A percentile compares a stretch with the other conserved stretches of the same genome.
Evolutionary conservation across 345 rosid species (phyloP).

Genomic region (Sisymbrium altissimum): DNA sequence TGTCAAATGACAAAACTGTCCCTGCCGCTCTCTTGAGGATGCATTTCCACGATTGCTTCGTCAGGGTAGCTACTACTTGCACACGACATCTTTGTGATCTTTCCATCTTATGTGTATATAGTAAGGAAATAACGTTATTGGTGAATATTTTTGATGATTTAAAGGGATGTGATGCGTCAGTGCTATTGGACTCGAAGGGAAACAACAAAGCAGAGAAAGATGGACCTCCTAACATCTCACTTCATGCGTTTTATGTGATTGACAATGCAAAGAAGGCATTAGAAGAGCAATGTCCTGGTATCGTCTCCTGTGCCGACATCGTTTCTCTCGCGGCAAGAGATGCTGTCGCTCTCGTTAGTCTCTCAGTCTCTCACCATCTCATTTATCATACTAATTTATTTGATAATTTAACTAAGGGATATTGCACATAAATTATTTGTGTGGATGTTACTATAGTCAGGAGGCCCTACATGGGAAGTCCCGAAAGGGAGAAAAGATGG

Average conservation of each 20-base stretch:
- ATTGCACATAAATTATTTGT: not conserved
- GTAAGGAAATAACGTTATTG: not conserved
- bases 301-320: slow-evolving; percentile 89
- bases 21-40: slow-evolving; percentile 82
- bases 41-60: slow-evolving; percentile 89
- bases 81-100: not conserved
- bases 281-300: slow-evolving; percentile 73
- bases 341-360: slow-evolving; percentile 67
- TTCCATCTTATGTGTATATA: not conserved
- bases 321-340: slow-evolving; percentile 82
- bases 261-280: slow-evolving; percentile 74
- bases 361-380: slow-evolving; percentile 12
- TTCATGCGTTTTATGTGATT: slow-evolving; percentile 84
- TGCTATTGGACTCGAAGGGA: slow-evolving; percentile 63
- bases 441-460: slow-evolving; percentile 50
- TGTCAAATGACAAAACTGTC: slow-evolving; percentile 62
- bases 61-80: slow-evolving; percentile 43
- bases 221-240: slow-evolving; percentile 84
- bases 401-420: not conserved
- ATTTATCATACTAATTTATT: not conserved
- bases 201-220: slow-evolving; percentile 77
- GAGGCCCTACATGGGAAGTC: slow-evolving; percentile 85
- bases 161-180: slow-evolving; percentile 91
- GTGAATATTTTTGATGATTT: not conserved
- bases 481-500: slow-evolving; percentile 92